A percentile compares a stretch with the other conserved stretches of the same genome.
phyloP scores from a whole-genome alignment of 441 rosid species.

The Corymbia calophylla region DNA sequence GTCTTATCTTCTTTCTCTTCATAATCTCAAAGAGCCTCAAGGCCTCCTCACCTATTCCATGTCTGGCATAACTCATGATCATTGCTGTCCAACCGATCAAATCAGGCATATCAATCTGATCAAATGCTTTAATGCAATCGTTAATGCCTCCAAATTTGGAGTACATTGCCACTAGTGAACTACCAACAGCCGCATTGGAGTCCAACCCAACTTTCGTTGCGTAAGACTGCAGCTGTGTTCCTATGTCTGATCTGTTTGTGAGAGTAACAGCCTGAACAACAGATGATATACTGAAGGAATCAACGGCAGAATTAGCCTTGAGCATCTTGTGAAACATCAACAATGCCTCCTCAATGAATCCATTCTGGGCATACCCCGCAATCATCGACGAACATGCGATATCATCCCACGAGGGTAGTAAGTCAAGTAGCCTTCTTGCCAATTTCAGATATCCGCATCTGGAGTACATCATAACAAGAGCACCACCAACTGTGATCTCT shows the following conservation, averaged over 20 bases:
- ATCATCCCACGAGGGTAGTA: conserved; percentile 46
- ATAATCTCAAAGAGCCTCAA: conserved; percentile 41
- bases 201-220: conserved; percentile 45
- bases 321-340: conserved; percentile 39
- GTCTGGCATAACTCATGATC: conserved; percentile 67
- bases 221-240: conserved; percentile 59
- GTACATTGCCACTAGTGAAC: conserved; percentile 62
- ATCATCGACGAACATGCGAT: conserved; percentile 52
- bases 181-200: conserved; percentile 60
- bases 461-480: conserved; percentile 47
- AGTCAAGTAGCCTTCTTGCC: conserved; percentile 57
- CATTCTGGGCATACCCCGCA: conserved; percentile 58
- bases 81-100: conserved; percentile 66
- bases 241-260: conserved; percentile 29
- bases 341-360: conserved; percentile 43
- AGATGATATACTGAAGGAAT: conserved; percentile 53
- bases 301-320: conserved; percentile 27
- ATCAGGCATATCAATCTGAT: conserved; percentile 53
- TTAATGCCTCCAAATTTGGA: conserved; percentile 67
- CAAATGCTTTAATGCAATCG: conserved; percentile 48
- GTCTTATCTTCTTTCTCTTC: conserved; percentile 41
- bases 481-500: conserved; percentile 33
- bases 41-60: conserved; percentile 69
- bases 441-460: conserved; percentile 37
- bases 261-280: conserved; percentile 43